Conservation (phyloP, 768 basidiomycete species). For the Mycena filopes region DNA sequence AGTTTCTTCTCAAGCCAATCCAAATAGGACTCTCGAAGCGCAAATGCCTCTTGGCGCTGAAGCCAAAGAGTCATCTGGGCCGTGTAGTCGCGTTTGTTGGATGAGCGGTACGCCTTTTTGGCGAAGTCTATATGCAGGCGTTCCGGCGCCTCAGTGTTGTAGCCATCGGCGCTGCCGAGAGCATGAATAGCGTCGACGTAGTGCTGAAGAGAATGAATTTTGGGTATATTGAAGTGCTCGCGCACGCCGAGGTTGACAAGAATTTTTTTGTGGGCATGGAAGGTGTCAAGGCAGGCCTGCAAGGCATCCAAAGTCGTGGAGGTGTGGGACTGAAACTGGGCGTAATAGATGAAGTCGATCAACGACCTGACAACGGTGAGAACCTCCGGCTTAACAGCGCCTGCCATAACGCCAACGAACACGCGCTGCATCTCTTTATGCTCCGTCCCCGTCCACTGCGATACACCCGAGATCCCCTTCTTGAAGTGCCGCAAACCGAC, state of each 20-base stretch:
- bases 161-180: too few relatives aligned
- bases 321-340: conserved; percentile 34
- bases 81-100: conserved; percentile 16
- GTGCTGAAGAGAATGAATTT: too few relatives aligned
- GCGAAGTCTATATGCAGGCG: too few relatives aligned
- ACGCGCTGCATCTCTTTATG: conserved; percentile 23
- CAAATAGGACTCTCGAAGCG: too few relatives aligned
- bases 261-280: too few relatives aligned
- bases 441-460: too few relatives aligned
- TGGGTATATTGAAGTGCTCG: too few relatives aligned
- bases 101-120: neutral
- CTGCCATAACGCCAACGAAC: conserved; percentile 37
- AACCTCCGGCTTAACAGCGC: conserved; percentile 26
- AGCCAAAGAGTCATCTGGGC: conserved; percentile 48
- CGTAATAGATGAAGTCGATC: conserved; percentile 41
- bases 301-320: conserved; percentile 14
- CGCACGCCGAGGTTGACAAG: too few relatives aligned
- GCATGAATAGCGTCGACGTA: too few relatives aligned
- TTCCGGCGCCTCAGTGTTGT: too few relatives aligned
- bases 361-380: conserved; percentile 30
- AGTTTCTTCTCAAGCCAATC: conserved; percentile 31
- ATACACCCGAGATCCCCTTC: too few relatives aligned
- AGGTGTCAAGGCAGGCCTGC: neutral
- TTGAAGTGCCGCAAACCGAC: too few relatives aligned
- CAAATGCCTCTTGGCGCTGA: conserved; percentile 43